Conservation (phyloP, 2,329 filamentous ascomycete genomes). For the Chaetomium globosum region DNA sequence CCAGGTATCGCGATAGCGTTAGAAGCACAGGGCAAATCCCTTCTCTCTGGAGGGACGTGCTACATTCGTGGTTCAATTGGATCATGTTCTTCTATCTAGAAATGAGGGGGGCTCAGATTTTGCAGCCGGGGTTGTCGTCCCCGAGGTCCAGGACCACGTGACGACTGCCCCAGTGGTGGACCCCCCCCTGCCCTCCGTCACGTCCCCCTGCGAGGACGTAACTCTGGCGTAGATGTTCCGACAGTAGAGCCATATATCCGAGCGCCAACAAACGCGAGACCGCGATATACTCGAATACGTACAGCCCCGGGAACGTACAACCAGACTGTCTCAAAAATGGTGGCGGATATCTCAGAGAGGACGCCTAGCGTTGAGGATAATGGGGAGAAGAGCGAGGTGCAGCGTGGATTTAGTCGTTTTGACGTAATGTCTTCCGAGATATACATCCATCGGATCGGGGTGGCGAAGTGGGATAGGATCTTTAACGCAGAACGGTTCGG, state of each 20-base stretch:
- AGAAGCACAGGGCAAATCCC: too few relatives aligned
- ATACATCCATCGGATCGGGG: constrained; percentile 3
- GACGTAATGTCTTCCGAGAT: constrained; percentile 1
- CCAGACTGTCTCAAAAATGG: neutral
- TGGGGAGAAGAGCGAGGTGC: neutral
- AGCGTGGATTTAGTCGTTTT: neutral
- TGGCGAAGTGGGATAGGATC: constrained; percentile 5
- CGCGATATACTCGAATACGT: neutral
- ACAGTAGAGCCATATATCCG: neutral
- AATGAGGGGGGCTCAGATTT: too few relatives aligned
- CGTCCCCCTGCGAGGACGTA: too few relatives aligned
- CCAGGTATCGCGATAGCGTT: too few relatives aligned
- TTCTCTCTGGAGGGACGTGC: too few relatives aligned
- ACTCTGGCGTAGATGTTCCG: too few relatives aligned
- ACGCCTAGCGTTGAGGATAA: neutral
- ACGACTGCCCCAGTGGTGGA: too few relatives aligned
- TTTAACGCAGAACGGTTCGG: neutral
- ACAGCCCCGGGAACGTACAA: neutral
- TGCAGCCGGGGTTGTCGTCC: too few relatives aligned
- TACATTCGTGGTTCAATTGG: too few relatives aligned
- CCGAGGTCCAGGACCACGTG: too few relatives aligned
- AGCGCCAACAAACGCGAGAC: neutral
- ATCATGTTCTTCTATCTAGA: too few relatives aligned
- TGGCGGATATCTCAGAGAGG: neutral
- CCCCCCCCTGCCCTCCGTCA: too few relatives aligned